Evolutionary conservation across 2,329 filamentous ascomycete genomes (phyloP).

Genomic region (Fusarium denticulatum): DNA sequence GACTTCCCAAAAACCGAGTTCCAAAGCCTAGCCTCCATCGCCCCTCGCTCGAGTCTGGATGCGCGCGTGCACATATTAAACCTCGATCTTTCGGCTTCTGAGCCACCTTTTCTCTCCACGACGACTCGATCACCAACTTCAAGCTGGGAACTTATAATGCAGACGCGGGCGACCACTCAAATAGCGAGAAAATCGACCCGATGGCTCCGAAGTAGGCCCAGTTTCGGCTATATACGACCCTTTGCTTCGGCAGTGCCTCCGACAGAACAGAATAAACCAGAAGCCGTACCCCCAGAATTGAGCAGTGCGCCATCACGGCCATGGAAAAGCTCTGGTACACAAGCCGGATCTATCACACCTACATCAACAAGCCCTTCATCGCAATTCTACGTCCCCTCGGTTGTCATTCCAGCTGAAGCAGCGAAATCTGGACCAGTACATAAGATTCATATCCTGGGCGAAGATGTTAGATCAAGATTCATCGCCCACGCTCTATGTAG

Average conservation of each 20-base stretch:
- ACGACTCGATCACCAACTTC: slow-evolving; percentile 27
- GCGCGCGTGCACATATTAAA: slow-evolving; percentile 19
- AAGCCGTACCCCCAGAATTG: slow-evolving; percentile 36
- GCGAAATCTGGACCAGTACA: slow-evolving; percentile 48
- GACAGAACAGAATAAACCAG: slow-evolving; percentile 38
- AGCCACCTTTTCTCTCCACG: slow-evolving; percentile 7
- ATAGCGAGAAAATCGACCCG: slow-evolving; percentile 48
- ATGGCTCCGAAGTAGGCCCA: slow-evolving; percentile 55
- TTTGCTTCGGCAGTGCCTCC: slow-evolving; percentile 45
- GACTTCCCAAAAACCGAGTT: background rate
- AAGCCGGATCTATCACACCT: slow-evolving; percentile 17
- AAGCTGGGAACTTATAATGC: slow-evolving; percentile 51
- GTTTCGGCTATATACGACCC: slow-evolving; percentile 48
- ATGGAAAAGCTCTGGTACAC: slow-evolving; percentile 26
- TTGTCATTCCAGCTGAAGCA: slow-evolving; percentile 48
- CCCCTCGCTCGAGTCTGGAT: background rate
- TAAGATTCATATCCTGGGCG: slow-evolving; percentile 55
- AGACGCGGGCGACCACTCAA: slow-evolving; percentile 57
- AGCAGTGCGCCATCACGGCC: slow-evolving; percentile 29
- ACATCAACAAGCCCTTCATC: slow-evolving; percentile 29
- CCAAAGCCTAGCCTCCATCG: background rate
- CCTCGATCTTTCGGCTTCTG: slow-evolving; percentile 12
- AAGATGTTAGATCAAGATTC: slow-evolving; percentile 53
- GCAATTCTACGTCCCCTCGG: slow-evolving; percentile 50
- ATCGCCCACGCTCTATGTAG: slow-evolving; percentile 54